Conservation (phyloP, 345 rosid genomes). For the Euphorbia lathyris region DNA sequence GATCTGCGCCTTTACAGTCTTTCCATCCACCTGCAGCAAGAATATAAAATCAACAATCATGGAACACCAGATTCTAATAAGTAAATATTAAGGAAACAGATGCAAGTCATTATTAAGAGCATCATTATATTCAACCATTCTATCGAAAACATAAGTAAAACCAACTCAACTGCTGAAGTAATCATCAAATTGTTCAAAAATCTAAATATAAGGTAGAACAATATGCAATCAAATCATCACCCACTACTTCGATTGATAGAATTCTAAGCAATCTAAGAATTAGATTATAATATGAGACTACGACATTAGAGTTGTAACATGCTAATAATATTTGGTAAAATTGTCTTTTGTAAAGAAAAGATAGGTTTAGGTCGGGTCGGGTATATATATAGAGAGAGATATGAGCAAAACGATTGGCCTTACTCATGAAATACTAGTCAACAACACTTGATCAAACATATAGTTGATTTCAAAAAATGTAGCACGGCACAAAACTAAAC, state of each 20-base stretch:
- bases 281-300: neutral
- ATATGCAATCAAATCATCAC: neutral
- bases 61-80: neutral
- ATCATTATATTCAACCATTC: neutral
- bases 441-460: neutral
- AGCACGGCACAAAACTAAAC: neutral
- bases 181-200: neutral
- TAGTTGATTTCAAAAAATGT: too few relatives aligned
- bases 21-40: slow-evolving; percentile 25
- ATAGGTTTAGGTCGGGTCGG: neutral
- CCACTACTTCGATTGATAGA: neutral
- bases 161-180: neutral
- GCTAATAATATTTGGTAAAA: neutral
- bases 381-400: too few relatives aligned
- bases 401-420: neutral
- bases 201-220: neutral
- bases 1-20: slow-evolving; percentile 33
- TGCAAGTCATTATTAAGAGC: neutral
- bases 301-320: too few relatives aligned
- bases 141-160: neutral
- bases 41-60: neutral
- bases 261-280: neutral
- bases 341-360: neutral
- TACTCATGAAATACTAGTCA: neutral
- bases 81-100: neutral